These are phyloP conservation scores for Xylariaceae sp. DNA, from an alignment of 2,329 filamentous ascomycete species.

Conservation along the genomic window DNA sequence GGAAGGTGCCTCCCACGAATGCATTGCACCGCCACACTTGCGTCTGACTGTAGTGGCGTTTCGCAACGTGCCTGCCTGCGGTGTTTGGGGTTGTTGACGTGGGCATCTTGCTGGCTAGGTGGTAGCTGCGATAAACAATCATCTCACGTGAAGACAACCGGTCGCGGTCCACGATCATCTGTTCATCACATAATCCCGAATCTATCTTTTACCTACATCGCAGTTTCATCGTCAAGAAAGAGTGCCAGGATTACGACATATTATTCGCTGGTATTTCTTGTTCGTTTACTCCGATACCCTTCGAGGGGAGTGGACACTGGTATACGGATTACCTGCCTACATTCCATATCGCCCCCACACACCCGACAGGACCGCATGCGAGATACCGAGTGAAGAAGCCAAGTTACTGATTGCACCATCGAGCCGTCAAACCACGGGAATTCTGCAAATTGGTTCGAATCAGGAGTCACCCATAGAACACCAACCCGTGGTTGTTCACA, in stretches of 20 bases:
- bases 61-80: neutral
- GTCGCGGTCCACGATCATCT: neutral
- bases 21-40: conserved; percentile 11
- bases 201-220: neutral
- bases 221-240: too few relatives aligned
- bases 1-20: neutral
- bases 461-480: neutral
- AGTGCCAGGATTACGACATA: too few relatives aligned
- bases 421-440: neutral
- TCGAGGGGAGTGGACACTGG: too few relatives aligned
- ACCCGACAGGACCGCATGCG: neutral
- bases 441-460: neutral
- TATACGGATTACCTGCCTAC: too few relatives aligned
- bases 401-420: conserved; percentile 1
- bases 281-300: too few relatives aligned
- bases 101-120: conserved; percentile 20
- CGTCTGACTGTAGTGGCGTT: conserved; percentile 1
- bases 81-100: conserved; percentile 16
- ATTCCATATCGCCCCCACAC: too few relatives aligned
- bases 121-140: neutral
- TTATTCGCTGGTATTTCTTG: too few relatives aligned
- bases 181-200: neutral
- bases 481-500: neutral
- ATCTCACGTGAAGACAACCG: neutral
- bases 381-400: neutral